Base-by-base conservation (phyloP, 495 filamentous ascomycete genomes). In the Mycothermus thermophilus region DNA sequence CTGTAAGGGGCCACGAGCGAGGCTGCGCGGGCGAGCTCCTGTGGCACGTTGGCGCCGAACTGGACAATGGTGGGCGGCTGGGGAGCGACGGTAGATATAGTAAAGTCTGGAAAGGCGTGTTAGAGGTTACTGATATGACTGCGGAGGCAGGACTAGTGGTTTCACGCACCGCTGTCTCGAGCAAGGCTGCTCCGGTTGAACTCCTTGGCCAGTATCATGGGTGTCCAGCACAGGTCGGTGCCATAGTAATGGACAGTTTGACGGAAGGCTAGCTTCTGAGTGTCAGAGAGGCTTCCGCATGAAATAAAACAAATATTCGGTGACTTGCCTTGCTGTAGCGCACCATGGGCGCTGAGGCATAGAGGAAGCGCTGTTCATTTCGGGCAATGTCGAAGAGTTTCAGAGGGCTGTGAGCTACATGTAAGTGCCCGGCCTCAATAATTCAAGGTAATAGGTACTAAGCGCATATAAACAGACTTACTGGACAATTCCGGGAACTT, bases 151-250 rank as follows among this genome's bases (percentile, higher is more conserved):
- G 13, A 11, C 21, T 30, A 21, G 35, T 15, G 18, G 37, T 21
- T 8, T 37, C 37, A 44, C 58, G 43, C 10, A 63, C 72, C 75
- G 49, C 66, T 71, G 41, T 77, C 68, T 36, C 76, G 60, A 24
- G 76, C 76, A 32, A 66, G 50, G 5, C 46, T 39, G 43, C 58
- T 72, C 16, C 76, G 60, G 47, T 76, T 74, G 49, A 79, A 80
- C 53, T 80, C 76, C 46, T 79, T 79, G 27, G 76, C 75, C 20
- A 80, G 57, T 42, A 79, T 73, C 76, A 80, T 80, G 25, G 76
- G 76, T 5, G 76, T 79, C 62, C 75, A 79, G 40, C 67, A 69
- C 13, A 80, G 50, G 46, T 79, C 76, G 11, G 71, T 68, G 22
- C 64, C 65, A 48, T 75, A 78, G 19, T 67, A 54, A 26, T 66